Conservation (phyloP, 2,329 filamentous ascomycete genomes). For the Geosmithia flava region DNA sequence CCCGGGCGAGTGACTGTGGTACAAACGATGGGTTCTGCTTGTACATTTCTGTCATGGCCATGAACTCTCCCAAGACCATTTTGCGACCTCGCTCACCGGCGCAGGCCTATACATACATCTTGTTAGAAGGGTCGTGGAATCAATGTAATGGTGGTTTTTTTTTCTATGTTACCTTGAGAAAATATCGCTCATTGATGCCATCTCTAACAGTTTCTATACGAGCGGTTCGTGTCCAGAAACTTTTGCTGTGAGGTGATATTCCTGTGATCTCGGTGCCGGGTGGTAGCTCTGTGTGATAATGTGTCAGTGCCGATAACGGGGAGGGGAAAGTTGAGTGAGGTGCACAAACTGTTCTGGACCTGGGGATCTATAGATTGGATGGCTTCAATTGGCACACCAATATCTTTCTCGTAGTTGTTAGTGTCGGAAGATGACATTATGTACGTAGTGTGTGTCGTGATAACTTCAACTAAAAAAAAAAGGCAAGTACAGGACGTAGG, state of each 20-base stretch:
- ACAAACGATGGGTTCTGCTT: not conserved
- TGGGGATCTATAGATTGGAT: not conserved
- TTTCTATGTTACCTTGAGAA: slow-evolving; percentile 1
- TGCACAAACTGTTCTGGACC: not conserved
- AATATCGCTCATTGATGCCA: not conserved
- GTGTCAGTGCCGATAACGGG: not conserved
- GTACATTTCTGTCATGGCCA: slow-evolving; percentile 1
- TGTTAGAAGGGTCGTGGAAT: not conserved
- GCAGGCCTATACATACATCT: not conserved
- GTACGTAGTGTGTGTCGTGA: not conserved
- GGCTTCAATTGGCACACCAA: not conserved
- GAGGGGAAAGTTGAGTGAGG: not conserved
- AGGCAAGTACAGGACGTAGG: not conserved
- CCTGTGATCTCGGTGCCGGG: not conserved
- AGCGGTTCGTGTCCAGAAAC: slow-evolving; percentile 3
- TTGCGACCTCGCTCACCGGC: not conserved
- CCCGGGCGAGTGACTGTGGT: slow-evolving; percentile 1
- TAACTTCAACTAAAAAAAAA: not conserved
- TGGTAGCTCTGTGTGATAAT: slow-evolving; percentile 1
- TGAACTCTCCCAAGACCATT: slow-evolving; percentile 2
- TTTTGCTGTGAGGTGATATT: slow-evolving; percentile 1
- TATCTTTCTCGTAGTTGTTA: not conserved
- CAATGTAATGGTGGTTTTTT: not conserved
- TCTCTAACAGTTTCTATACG: not conserved
- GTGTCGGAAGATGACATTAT: not conserved